phyloP scores from a whole-genome alignment of 148 eudicot species.

The Chenopodium suecicum region DNA sequence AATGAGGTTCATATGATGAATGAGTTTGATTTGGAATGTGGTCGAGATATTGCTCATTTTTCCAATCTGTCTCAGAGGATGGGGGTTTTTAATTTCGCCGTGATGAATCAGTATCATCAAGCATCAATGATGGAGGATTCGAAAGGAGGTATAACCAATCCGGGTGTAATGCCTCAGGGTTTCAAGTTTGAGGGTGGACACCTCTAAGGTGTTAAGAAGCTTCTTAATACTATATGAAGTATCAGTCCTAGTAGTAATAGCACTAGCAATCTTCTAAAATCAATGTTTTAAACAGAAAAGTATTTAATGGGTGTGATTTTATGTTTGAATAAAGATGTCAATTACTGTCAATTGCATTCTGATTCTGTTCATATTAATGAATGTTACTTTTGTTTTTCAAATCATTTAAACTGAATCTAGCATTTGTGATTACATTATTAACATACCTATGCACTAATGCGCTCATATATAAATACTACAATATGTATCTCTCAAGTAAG shows the following conservation, averaged over 20 bases:
- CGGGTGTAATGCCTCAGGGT: background rate
- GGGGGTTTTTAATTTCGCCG: background rate
- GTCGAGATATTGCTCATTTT: background rate
- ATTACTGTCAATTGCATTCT: background rate
- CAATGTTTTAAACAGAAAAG: background rate
- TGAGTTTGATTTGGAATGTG: background rate
- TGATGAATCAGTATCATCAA: background rate
- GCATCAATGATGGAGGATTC: background rate
- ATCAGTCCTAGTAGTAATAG: background rate
- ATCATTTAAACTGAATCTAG: too few species aligned
- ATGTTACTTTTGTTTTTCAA: background rate
- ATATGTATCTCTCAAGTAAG: too few species aligned
- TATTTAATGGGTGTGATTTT: background rate
- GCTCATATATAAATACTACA: too few species aligned
- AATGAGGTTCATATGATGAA: background rate
- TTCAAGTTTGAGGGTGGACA: background rate
- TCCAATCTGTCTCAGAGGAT: background rate
- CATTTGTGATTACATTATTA: too few species aligned
- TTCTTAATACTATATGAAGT: too few species aligned
- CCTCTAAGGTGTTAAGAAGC: background rate
- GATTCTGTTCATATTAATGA: background rate
- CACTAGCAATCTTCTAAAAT: background rate
- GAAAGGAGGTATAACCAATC: background rate
- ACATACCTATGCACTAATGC: too few species aligned
- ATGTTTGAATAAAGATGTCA: background rate